Base-by-base conservation (phyloP, 176 grass and related monocot species). In the Carex kokanica region DNA sequence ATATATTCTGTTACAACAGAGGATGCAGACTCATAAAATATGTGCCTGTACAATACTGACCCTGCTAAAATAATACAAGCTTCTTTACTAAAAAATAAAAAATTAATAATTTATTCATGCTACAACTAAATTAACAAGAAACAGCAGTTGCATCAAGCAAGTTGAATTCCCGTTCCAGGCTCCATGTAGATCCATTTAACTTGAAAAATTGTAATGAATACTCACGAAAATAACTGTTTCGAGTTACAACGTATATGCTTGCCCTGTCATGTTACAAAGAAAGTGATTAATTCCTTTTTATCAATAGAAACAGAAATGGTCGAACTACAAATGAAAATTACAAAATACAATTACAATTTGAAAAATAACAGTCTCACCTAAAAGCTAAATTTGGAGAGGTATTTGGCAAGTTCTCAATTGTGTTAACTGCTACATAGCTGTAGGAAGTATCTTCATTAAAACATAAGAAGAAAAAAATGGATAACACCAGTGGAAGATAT, bases 191-290 rank as follows among this genome's bases (percentile, higher is more conserved):
- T 64, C 92, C 91, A 51, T 90, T 93, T 52, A 85, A 89, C 72
- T 95, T 88, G 0, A 82, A 81, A 58, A 92, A 85, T 57, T 54
- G 8, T 65, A 93, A 84, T 2, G 56, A 56, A 36, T 91, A 93
- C 83, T 99, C 96, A 2, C 86, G 89, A 82, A 99, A 93, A 79
- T 93, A 91, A 29, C 96, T 91, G 18, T 99, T 80, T 5, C 90
- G 86, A 58, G 84, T 91, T 59, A 95, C 53, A 47, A 92, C 82
- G 31, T 90, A 95, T 80, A 99, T 82, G 54, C 72, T 78, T 34
- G 89, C 87, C 83, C 96, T 99, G 91, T 40, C 84, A 83, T 24
- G 16, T 16, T 57, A 63, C 1, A 32, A 32, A 66, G 73, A 78
- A 56, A 52, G 12, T 32, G 63, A 16, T 15, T 41, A 21, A 57